These are phyloP conservation scores for Suillus alpinus DNA, from an alignment of 768 basidiomycete genomes.

Conservation along the genomic window DNA sequence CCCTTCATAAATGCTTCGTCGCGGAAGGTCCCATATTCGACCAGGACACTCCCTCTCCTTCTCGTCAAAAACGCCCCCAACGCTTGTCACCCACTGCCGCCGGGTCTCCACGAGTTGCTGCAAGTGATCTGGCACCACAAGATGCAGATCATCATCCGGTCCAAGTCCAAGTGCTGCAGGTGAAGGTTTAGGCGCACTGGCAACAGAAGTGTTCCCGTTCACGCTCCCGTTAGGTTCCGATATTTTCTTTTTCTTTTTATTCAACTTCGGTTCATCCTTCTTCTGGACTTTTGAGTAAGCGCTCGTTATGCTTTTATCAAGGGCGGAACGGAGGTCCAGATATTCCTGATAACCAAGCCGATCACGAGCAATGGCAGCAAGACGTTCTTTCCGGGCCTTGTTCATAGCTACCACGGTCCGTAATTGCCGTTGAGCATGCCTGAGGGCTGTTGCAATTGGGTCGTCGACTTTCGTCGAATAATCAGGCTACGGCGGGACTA, in stretches of 20 bases:
- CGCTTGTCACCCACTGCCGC: constrained; percentile 71
- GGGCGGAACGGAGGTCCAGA: constrained; percentile 73
- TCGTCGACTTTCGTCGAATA: constrained; percentile 84
- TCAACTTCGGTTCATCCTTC: constrained; percentile 69
- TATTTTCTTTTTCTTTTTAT: constrained; percentile 73
- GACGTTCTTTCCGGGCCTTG: constrained; percentile 74
- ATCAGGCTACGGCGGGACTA: constrained; percentile 51
- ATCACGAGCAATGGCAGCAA: constrained; percentile 76
- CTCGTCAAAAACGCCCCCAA: constrained; percentile 74
- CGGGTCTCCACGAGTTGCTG: constrained; percentile 73
- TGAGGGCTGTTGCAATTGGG: constrained; percentile 86
- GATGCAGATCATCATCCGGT: constrained; percentile 61
- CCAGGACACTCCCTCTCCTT: constrained; percentile 67
- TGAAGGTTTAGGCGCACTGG: constrained; percentile 51
- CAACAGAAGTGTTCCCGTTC: constrained; percentile 28
- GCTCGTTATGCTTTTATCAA: constrained; percentile 80
- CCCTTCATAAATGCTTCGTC: constrained; percentile 71
- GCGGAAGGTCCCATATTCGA: constrained; percentile 75
- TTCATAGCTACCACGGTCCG: constrained; percentile 76
- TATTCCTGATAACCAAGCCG: constrained; percentile 93
- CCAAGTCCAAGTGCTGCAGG: constrained; percentile 71
- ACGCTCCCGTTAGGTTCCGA: constrained; percentile 32
- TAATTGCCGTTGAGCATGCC: constrained; percentile 83
- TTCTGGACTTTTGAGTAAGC: constrained; percentile 80
- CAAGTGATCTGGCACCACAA: constrained; percentile 67